These are phyloP conservation scores for Naumovozyma castellii DNA, from an alignment of 805 yeast genomes.

Conservation along the genomic window DNA sequence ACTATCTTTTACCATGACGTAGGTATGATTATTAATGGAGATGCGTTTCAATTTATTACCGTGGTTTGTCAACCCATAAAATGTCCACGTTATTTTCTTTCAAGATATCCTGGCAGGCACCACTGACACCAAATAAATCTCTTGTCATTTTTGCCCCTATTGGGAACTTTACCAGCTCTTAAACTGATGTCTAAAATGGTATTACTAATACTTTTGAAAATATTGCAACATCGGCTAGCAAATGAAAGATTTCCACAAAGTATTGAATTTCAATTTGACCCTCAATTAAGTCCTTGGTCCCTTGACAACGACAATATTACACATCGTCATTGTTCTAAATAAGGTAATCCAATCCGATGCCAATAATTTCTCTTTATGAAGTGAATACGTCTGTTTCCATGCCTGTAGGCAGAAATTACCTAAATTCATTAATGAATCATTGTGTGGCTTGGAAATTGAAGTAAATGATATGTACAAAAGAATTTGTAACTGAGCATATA, in stretches of 20 bases:
- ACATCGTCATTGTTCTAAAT: slow-evolving; percentile 37
- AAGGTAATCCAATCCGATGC: slow-evolving; percentile 45
- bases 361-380: slow-evolving; percentile 36
- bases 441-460: slow-evolving; percentile 37
- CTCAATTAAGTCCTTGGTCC: slow-evolving; percentile 38
- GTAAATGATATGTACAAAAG: slow-evolving; percentile 42
- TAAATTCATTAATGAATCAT: slow-evolving; percentile 33
- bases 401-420: slow-evolving; percentile 40
- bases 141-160: slow-evolving; percentile 34
- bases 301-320: slow-evolving; percentile 41
- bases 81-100: slow-evolving; percentile 39
- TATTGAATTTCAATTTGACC: slow-evolving; percentile 39
- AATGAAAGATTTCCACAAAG: slow-evolving; percentile 38
- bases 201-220: slow-evolving; percentile 36
- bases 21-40: too few relatives aligned
- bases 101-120: slow-evolving; percentile 38
- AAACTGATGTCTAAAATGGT: slow-evolving; percentile 37
- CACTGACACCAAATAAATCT: slow-evolving; percentile 37
- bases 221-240: slow-evolving; percentile 36
- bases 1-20: too few relatives aligned
- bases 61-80: slow-evolving; percentile 31
- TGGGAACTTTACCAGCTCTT: slow-evolving; percentile 31
- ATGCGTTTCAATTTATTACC: too few relatives aligned
- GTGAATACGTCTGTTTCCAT: slow-evolving; percentile 37
- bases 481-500: slow-evolving; percentile 39